Conservation (phyloP, 148 eudicot genomes). For the Drosera capensis region DNA sequence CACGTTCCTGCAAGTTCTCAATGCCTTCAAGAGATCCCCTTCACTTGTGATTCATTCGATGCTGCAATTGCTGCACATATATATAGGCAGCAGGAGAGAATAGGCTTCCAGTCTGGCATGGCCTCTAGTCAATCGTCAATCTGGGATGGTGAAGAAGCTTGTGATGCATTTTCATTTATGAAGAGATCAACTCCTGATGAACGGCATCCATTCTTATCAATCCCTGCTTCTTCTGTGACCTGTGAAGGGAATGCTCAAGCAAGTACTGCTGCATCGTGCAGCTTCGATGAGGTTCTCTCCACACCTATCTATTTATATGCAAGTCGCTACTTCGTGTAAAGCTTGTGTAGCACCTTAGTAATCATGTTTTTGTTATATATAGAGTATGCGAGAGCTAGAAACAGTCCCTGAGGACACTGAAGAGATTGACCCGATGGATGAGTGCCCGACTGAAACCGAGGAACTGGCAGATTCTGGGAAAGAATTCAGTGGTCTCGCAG, state of each 20-base stretch:
- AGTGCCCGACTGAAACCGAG: constrained; percentile 24
- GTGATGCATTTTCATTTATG: constrained; percentile 85
- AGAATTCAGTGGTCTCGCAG: constrained; percentile 49
- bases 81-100: constrained; percentile 36
- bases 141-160: constrained; percentile 97
- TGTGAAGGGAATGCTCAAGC: constrained; percentile 10
- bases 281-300: constrained; percentile 31
- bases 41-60: constrained; percentile 84
- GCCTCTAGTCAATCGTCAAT: constrained; percentile 37
- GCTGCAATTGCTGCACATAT: constrained; percentile 98
- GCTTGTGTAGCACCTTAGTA: neutral
- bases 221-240: constrained; percentile 12
- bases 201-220: constrained; percentile 11
- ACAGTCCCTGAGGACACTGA: constrained; percentile 18
- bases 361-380: constrained; percentile 4
- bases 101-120: constrained; percentile 17
- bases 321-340: constrained; percentile 2
- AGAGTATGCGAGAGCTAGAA: constrained; percentile 35
- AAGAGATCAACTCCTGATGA: constrained; percentile 19
- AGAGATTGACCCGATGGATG: constrained; percentile 37
- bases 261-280: constrained; percentile 14
- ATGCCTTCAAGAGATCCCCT: constrained; percentile 35
- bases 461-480: constrained; percentile 23
- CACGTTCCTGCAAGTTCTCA: constrained; percentile 20
- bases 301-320: neutral